phyloP scores from a whole-genome alignment of 805 yeast genomes.

The Isabelozyma gotoi region DNA sequence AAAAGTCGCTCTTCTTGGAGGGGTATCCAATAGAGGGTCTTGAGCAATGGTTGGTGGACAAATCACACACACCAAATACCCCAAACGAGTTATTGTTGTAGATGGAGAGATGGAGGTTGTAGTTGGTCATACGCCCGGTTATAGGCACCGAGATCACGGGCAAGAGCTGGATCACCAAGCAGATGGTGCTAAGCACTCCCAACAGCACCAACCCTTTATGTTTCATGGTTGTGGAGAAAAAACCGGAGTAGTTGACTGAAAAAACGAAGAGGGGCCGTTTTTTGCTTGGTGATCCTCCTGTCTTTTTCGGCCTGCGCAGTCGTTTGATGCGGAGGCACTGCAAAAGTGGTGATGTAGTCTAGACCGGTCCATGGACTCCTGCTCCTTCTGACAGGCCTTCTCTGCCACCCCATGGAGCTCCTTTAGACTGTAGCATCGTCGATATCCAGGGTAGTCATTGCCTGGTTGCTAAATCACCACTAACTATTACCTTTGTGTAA shows the following conservation, averaged over 20 bases:
- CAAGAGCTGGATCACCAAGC: slow-evolving; percentile 36
- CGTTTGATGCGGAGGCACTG: no score
- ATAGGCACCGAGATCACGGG: slow-evolving; percentile 44
- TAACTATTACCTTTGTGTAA: no score
- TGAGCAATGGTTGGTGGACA: slow-evolving; percentile 25
- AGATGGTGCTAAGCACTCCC: slow-evolving; percentile 25
- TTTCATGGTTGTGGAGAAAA: slow-evolving; percentile 16
- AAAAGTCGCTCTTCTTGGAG: slow-evolving; percentile 14
- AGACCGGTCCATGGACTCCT: no score
- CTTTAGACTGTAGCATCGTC: no score
- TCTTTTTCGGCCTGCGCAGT: no score
- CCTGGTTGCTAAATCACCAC: no score
- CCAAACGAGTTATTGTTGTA: slow-evolving; percentile 38
- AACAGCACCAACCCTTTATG: slow-evolving; percentile 29
- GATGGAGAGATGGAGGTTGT: slow-evolving; percentile 28
- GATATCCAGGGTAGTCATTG: no score
- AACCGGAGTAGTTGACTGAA: no score
- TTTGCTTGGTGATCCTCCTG: no score
- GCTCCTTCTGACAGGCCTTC: no score
- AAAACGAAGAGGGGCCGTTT: not conserved
- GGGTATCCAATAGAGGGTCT: slow-evolving; percentile 39
- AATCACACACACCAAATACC: slow-evolving; percentile 44
- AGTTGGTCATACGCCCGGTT: slow-evolving; percentile 23
- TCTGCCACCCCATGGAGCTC: not conserved
- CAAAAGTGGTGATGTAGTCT: not conserved